Conservation (phyloP, 208 protist genomes). For the Leishmania tarentolae region DNA sequence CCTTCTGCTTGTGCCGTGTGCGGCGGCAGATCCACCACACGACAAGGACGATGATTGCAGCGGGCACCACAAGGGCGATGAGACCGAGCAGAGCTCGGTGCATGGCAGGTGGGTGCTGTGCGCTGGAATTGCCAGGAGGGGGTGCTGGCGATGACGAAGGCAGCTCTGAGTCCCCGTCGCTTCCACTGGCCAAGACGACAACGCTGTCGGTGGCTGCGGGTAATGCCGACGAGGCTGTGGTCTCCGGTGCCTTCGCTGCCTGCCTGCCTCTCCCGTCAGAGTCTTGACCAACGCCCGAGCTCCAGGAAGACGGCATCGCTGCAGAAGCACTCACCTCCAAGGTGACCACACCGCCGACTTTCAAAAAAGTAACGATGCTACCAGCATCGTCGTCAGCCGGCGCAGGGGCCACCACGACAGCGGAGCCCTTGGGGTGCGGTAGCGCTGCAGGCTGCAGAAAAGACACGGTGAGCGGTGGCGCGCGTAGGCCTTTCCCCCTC, state of each 20-base stretch:
- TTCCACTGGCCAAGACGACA: neutral
- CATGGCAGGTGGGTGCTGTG: neutral
- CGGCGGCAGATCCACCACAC: conserved; percentile 36
- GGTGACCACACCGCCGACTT: neutral
- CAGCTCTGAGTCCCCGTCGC: neutral
- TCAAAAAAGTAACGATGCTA: neutral
- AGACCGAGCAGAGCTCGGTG: conserved; percentile 35
- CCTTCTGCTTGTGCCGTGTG: conserved; percentile 34
- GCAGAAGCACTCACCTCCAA: neutral
- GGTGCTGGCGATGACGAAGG: neutral
- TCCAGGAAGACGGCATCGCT: neutral
- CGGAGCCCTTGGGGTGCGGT: neutral
- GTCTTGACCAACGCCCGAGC: neutral
- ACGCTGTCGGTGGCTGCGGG: neutral
- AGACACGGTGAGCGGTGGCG: neutral
- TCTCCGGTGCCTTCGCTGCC: neutral
- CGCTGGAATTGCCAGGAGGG: conserved; percentile 6
- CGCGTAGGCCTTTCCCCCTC: no score
- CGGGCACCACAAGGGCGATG: conserved; percentile 50
- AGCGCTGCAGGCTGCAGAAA: neutral
- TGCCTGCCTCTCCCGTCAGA: neutral
- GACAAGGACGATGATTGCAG: conserved; percentile 29
- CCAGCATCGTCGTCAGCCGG: neutral
- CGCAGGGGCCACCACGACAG: neutral
- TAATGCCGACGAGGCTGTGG: neutral